Evolutionary conservation across 768 basidiomycete species (phyloP).

Genomic region (Coprinopsis marcescibilis): DNA sequence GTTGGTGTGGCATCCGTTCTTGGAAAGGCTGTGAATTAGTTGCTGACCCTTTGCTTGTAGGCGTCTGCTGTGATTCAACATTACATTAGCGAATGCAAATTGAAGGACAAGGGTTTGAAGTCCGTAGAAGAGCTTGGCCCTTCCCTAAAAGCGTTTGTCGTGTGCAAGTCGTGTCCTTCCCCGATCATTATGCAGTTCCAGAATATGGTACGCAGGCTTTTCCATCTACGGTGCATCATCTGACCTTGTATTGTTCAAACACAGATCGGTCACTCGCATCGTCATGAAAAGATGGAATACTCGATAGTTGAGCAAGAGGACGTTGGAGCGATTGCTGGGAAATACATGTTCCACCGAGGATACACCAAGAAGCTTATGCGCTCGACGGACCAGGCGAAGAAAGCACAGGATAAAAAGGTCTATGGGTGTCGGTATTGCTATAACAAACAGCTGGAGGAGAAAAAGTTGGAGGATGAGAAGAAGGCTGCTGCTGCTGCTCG

Average conservation of each 20-base stretch:
- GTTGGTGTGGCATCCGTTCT: slow-evolving; percentile 23
- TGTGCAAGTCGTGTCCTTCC: slow-evolving; percentile 46
- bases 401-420: background rate
- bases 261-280: slow-evolving; percentile 57
- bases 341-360: background rate
- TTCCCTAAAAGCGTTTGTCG: slow-evolving; percentile 27
- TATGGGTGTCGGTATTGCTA: slow-evolving; percentile 5
- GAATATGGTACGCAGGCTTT: slow-evolving; percentile 35
- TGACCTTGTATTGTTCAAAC: background rate
- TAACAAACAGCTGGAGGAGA: slow-evolving; percentile 6
- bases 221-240: background rate
- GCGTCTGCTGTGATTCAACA: slow-evolving; percentile 39
- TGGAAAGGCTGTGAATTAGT: background rate
- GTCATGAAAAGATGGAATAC: slow-evolving; percentile 52
- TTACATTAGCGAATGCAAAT: slow-evolving; percentile 25
- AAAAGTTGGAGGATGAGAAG: background rate
- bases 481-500: background rate
- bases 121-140: slow-evolving; percentile 15
- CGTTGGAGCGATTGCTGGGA: background rate
- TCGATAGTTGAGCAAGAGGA: background rate
- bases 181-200: slow-evolving; percentile 43
- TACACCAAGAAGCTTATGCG: background rate
- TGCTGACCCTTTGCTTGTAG: slow-evolving; percentile 23
- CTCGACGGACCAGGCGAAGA: background rate
- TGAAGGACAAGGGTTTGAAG: slow-evolving; percentile 21